phyloP scores from a whole-genome alignment of 2,329 filamentous ascomycete species.

The Huntiella decipiens region DNA sequence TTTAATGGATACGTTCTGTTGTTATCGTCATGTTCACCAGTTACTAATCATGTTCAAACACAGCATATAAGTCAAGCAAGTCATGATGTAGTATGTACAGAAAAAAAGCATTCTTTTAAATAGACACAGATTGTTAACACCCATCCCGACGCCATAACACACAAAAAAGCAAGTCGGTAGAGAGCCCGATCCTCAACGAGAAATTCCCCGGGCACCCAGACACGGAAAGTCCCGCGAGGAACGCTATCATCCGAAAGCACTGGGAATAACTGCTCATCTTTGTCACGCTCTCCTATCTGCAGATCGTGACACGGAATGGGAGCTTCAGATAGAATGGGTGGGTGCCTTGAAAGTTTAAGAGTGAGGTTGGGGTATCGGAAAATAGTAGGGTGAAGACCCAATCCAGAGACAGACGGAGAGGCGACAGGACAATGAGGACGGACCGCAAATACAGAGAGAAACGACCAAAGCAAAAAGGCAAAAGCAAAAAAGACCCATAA shows the following conservation, averaged over 20 bases:
- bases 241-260: neutral
- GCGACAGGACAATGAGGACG: neutral
- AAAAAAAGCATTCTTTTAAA: constrained; percentile 2
- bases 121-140: constrained; percentile 2
- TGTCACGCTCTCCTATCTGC: neutral
- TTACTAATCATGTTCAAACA: no score
- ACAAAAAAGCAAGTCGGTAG: constrained; percentile 4
- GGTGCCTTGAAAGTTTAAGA: neutral
- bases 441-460: neutral
- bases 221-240: constrained; percentile 1
- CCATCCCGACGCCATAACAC: neutral
- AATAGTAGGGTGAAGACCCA: neutral
- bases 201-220: constrained; percentile 1
- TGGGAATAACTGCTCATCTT: constrained; percentile 2
- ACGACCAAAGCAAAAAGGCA: constrained; percentile 2
- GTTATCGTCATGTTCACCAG: neutral
- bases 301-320: neutral
- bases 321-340: neutral
- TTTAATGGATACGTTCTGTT: neutral
- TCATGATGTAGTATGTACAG: neutral
- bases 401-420: neutral
- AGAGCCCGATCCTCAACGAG: neutral
- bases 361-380: neutral
- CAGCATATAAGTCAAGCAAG: neutral
- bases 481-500: constrained; percentile 8